Evolutionary conservation across 148 eudicot species (phyloP).

Genomic region (Cornus kousa): DNA sequence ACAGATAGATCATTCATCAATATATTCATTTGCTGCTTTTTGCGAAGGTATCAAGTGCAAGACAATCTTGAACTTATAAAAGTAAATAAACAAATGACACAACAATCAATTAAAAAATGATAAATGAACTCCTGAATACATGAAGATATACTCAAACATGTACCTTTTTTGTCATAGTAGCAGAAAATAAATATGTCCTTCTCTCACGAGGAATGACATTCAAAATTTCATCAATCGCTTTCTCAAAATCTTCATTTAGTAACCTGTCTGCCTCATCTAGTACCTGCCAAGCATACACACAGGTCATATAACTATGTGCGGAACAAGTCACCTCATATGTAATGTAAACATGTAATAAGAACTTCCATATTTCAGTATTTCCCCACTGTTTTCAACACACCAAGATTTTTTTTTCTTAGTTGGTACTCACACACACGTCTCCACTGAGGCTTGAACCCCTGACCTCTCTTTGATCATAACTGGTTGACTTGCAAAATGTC

Average conservation of each 20-base stretch:
- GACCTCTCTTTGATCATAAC: background rate
- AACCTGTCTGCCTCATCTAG: constrained; percentile 94
- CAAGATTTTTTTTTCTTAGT: background rate
- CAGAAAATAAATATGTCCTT: constrained; percentile 80
- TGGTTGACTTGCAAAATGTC: background rate
- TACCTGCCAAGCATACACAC: constrained; percentile 44
- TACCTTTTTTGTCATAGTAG: constrained; percentile 95
- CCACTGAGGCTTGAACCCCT: too few species aligned
- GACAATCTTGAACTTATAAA: background rate
- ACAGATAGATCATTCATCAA: background rate
- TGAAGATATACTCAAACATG: background rate
- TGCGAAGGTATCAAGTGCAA: background rate
- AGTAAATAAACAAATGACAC: background rate
- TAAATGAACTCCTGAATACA: background rate
- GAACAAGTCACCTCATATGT: background rate
- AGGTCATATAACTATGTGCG: background rate
- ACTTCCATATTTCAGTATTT: background rate
- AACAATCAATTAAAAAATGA: background rate
- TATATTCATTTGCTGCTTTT: background rate
- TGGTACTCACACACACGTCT: too few species aligned
- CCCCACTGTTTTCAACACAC: background rate
- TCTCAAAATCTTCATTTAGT: constrained; percentile 86
- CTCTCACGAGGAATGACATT: constrained; percentile 75
- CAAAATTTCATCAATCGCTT: constrained; percentile 72
- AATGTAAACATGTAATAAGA: background rate